phyloP scores from a whole-genome alignment of 305 asterid species.

The Fraxinus paxiana region DNA sequence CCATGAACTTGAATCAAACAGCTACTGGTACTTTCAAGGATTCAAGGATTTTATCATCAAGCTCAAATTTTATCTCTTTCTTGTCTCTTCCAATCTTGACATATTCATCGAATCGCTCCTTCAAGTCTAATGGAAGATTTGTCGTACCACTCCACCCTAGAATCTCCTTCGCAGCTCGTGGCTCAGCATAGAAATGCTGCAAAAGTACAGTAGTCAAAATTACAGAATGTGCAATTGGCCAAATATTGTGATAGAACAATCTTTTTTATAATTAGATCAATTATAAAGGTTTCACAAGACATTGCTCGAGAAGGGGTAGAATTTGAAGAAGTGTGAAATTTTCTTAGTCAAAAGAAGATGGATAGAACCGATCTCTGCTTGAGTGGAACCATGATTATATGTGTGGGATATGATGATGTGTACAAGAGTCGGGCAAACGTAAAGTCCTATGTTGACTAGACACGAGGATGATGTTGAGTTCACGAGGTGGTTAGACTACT shows the following conservation, averaged over 20 bases:
- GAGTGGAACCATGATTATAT: not conserved
- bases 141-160: conserved; percentile 80
- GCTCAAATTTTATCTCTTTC: conserved; percentile 65
- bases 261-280: not conserved
- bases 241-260: not conserved
- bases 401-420: not conserved
- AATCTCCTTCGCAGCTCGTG: conserved; percentile 85
- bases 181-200: conserved; percentile 95
- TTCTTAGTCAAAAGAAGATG: not conserved
- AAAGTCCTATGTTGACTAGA: not conserved
- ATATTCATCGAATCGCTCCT: conserved; percentile 74
- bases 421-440: not conserved
- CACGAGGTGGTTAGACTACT: not conserved
- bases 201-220: conserved; percentile 12
- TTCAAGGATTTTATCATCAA: conserved; percentile 84
- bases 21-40: conserved; percentile 71
- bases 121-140: conserved; percentile 69
- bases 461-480: not conserved
- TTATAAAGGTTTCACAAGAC: not conserved
- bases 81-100: conserved; percentile 92
- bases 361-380: not conserved
- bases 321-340: not conserved
- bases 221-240: not conserved
- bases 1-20: conserved; percentile 33
- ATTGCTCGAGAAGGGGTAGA: not conserved